phyloP scores from a whole-genome alignment of 2,329 filamentous ascomycete species.

The Penicillium sp. region DNA sequence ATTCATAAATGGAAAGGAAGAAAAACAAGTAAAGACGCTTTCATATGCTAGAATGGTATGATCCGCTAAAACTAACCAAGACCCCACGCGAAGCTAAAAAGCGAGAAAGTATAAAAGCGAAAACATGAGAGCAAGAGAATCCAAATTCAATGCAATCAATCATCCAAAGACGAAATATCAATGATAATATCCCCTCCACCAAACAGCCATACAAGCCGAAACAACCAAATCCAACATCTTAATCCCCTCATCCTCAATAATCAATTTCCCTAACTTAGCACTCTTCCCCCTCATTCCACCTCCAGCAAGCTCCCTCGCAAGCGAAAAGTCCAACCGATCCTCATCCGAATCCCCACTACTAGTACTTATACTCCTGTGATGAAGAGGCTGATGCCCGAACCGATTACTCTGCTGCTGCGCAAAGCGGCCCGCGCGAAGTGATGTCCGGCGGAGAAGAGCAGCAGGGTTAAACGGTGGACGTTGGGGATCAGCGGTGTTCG shows the following conservation, averaged over 20 bases:
- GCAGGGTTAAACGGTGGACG: slow-evolving; percentile 33
- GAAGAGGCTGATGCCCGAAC: slow-evolving; percentile 22
- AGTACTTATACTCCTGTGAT: slow-evolving; percentile 15
- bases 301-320: slow-evolving; percentile 80
- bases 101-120: neutral
- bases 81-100: neutral
- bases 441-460: slow-evolving; percentile 28
- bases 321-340: slow-evolving; percentile 65
- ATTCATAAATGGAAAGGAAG: neutral
- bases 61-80: neutral
- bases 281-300: slow-evolving; percentile 82
- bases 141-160: neutral
- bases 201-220: slow-evolving; percentile 85
- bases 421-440: slow-evolving; percentile 22
- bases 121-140: neutral
- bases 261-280: slow-evolving; percentile 90
- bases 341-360: slow-evolving; percentile 32
- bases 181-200: slow-evolving; percentile 78
- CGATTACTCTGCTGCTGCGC: slow-evolving; percentile 12
- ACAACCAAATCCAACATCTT: slow-evolving; percentile 96
- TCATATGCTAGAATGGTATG: neutral
- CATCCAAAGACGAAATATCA: slow-evolving; percentile 10
- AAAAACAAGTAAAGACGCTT: neutral
- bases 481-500: slow-evolving; percentile 16
- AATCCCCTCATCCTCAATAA: slow-evolving; percentile 82